Evolutionary conservation across 352 stramenopile species (phyloP).

Genomic region (Pythium vanterpoolii): DNA sequence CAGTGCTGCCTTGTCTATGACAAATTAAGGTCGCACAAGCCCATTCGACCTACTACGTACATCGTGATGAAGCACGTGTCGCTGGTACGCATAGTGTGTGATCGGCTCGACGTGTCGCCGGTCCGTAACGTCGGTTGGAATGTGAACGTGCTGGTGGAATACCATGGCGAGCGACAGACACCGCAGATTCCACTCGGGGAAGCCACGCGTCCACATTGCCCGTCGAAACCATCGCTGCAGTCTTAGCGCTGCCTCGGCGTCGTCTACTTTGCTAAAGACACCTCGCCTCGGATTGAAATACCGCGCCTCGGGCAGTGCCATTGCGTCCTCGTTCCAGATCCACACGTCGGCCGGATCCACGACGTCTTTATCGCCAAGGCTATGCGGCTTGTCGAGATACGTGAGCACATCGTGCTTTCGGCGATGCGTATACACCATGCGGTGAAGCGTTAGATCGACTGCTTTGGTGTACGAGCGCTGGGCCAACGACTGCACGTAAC

Average conservation of each 20-base stretch:
- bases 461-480: constrained; percentile 46
- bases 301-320: neutral
- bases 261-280: constrained; percentile 37
- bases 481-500: constrained; percentile 32
- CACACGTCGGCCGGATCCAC: constrained; percentile 44
- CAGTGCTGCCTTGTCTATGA: no score
- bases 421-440: constrained; percentile 37
- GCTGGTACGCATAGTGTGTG: constrained; percentile 40
- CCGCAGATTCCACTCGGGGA: constrained; percentile 40
- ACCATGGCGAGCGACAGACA: constrained; percentile 32
- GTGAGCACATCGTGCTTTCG: constrained; percentile 7
- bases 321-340: constrained; percentile 4
- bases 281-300: constrained; percentile 52
- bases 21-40: neutral
- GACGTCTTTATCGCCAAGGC: constrained; percentile 45
- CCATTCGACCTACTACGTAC: constrained; percentile 19
- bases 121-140: constrained; percentile 4
- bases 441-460: constrained; percentile 25
- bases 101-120: constrained; percentile 26
- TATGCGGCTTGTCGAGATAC: constrained; percentile 36
- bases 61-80: constrained; percentile 51
- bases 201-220: constrained; percentile 41
- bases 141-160: constrained; percentile 31
- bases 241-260: constrained; percentile 23
- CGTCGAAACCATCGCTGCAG: constrained; percentile 59